Percentiles rank a stretch among this genome's conserved stretches.
phyloP scores from a whole-genome alignment of 1,139 yeast species.

The Barnettozyma hawaiiensis region DNA sequence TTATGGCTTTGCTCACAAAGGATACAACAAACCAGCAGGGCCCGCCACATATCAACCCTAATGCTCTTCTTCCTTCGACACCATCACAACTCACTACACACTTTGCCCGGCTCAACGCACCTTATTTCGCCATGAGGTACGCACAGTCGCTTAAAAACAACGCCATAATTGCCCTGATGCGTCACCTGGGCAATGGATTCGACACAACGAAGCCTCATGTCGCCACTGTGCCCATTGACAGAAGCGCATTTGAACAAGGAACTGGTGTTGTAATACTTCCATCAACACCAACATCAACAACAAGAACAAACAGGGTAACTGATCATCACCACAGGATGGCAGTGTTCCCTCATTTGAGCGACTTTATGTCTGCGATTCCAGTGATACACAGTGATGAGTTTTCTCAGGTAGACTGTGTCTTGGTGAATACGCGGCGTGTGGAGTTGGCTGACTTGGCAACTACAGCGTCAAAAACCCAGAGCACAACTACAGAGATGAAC shows the following conservation, averaged over 20 bases:
- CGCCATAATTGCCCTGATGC: not conserved
- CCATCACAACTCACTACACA: not conserved
- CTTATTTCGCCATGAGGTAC: not conserved
- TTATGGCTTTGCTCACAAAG: not conserved
- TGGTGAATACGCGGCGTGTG: constrained; percentile 1
- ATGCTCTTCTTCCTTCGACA: not conserved
- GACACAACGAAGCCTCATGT: not conserved
- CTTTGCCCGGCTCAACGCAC: not conserved
- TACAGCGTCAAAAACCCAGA: not conserved
- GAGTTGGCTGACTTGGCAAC: not conserved
- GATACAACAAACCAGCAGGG: not conserved
- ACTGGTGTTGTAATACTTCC: not conserved
- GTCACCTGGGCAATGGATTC: not conserved
- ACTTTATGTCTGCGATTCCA: not conserved
- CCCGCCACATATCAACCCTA: not conserved
- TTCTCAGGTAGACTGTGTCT: not conserved
- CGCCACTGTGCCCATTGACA: not conserved
- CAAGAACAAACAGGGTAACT: not conserved
- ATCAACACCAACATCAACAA: too few species aligned
- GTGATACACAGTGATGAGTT: not conserved
- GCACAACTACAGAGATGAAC: not conserved
- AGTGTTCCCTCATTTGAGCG: not conserved
- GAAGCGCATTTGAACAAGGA: not conserved
- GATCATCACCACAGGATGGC: not conserved
- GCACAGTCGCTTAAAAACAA: not conserved